phyloP scores from a whole-genome alignment of 257 asterid species.

The Nyctanthes arbortristis region DNA sequence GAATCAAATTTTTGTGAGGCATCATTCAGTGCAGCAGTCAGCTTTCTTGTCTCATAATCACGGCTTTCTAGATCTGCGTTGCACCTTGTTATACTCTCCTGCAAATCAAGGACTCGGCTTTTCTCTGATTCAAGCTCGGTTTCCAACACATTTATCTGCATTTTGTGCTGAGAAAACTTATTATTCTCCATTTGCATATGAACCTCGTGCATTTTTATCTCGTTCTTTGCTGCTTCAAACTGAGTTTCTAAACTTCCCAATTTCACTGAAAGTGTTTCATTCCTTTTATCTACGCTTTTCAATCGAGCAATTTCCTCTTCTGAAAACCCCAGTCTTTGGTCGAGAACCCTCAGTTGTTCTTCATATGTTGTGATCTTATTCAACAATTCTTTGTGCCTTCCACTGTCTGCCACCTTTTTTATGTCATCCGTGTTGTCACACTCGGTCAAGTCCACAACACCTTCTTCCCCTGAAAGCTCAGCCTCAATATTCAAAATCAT shows the following conservation, averaged over 20 bases:
- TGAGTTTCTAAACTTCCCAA: conserved; percentile 38
- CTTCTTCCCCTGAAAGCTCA: conserved; percentile 13
- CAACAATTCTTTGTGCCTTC: conserved; percentile 25
- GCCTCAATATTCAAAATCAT: conserved; percentile 24
- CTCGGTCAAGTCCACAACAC: conserved; percentile 11
- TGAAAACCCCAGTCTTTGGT: conserved; percentile 39
- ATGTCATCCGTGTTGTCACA: conserved; percentile 18
- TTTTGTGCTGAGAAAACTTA: conserved; percentile 45
- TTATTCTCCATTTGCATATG: conserved; percentile 46
- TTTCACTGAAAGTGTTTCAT: conserved; percentile 31
- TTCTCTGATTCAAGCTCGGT: conserved; percentile 46
- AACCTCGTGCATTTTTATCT: conserved; percentile 37
- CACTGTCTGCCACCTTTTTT: conserved; percentile 15
- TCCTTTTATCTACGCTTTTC: conserved; percentile 38
- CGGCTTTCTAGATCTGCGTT: conserved; percentile 36
- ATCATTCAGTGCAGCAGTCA: conserved; percentile 43
- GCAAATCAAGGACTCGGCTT: conserved; percentile 35
- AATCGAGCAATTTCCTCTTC: conserved; percentile 57
- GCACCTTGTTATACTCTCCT: conserved; percentile 36
- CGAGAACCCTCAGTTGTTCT: conserved; percentile 35
- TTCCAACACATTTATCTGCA: conserved; percentile 47
- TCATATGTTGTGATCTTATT: conserved; percentile 39
- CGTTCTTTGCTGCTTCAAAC: conserved; percentile 47
- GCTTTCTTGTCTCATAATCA: conserved; percentile 43
- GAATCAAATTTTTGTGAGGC: conserved; percentile 39